Conservation (phyloP, 108 stramenopile species). For the Conticribra weissflogii region DNA sequence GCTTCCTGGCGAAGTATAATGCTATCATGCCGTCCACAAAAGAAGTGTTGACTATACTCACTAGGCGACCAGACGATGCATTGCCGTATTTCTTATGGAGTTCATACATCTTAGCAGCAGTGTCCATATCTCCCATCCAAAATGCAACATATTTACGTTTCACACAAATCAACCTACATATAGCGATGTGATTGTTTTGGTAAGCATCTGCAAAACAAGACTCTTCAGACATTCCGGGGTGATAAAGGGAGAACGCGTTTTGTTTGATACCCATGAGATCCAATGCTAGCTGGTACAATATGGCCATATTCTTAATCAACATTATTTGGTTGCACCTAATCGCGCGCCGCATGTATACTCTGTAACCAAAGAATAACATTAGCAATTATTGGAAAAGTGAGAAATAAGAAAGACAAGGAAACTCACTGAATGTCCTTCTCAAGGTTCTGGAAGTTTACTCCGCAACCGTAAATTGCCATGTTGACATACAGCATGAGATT, state of each 20-base stretch:
- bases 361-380: background rate
- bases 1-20: constrained; percentile 42
- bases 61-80: background rate
- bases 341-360: constrained; percentile 18
- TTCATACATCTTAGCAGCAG: constrained; percentile 35
- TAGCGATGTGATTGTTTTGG: constrained; percentile 7
- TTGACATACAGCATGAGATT: constrained; percentile 17
- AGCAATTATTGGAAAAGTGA: background rate
- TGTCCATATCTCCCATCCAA: constrained; percentile 32
- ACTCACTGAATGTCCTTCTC: background rate
- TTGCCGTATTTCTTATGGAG: background rate
- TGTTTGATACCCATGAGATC: constrained; percentile 24
- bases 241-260: constrained; percentile 22
- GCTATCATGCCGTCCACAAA: constrained; percentile 55
- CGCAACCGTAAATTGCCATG: constrained; percentile 21
- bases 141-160: constrained; percentile 29
- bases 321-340: constrained; percentile 17
- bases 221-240: constrained; percentile 13
- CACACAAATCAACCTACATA: constrained; percentile 16
- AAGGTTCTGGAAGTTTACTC: constrained; percentile 15
- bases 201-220: constrained; percentile 16
- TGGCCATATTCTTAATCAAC: background rate
- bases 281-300: constrained; percentile 11
- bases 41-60: background rate
- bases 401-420: background rate